These are phyloP conservation scores for Lactifluus pinguis DNA, from an alignment of 768 basidiomycete species.

Conservation along the genomic window DNA sequence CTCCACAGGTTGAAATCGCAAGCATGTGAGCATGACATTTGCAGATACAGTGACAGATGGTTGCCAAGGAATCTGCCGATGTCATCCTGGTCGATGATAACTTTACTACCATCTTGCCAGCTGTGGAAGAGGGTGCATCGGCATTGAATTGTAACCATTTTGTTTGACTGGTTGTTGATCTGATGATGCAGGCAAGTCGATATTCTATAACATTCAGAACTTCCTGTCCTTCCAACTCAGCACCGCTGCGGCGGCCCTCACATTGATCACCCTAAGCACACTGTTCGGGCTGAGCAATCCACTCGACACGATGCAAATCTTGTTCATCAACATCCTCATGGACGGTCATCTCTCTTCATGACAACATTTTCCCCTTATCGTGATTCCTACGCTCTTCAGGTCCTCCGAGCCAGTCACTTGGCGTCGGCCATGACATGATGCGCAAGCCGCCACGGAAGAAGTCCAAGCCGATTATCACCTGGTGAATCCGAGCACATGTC, in stretches of 20 bases:
- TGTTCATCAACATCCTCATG: constrained; percentile 99
- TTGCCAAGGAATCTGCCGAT: constrained; percentile 97
- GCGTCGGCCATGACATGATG: constrained; percentile 93
- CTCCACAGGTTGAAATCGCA: too few species aligned
- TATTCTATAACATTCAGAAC: constrained; percentile 98
- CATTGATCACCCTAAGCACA: constrained; percentile 92
- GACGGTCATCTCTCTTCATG: constrained; percentile 46
- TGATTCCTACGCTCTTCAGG: constrained; percentile 36
- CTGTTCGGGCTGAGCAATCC: constrained; percentile 85
- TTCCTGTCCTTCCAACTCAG: constrained; percentile 98
- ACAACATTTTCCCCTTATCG: neutral
- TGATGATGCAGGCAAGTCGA: constrained; percentile 66
- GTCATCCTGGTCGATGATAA: constrained; percentile 97
- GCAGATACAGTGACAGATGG: too few species aligned
- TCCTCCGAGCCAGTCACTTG: constrained; percentile 90
- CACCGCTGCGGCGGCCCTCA: constrained; percentile 91
- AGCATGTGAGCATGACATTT: too few species aligned
- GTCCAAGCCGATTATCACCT: constrained; percentile 80
- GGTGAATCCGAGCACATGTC: constrained; percentile 64
- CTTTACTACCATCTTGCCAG: constrained; percentile 88
- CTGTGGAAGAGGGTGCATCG: constrained; percentile 77
- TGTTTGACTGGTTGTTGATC: constrained; percentile 12
- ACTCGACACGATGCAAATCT: constrained; percentile 95
- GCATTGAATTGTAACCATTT: neutral
- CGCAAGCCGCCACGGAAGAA: constrained; percentile 86